Conservation (phyloP, 73 alveolate genomes). For the Tetrahymena thermophila region DNA sequence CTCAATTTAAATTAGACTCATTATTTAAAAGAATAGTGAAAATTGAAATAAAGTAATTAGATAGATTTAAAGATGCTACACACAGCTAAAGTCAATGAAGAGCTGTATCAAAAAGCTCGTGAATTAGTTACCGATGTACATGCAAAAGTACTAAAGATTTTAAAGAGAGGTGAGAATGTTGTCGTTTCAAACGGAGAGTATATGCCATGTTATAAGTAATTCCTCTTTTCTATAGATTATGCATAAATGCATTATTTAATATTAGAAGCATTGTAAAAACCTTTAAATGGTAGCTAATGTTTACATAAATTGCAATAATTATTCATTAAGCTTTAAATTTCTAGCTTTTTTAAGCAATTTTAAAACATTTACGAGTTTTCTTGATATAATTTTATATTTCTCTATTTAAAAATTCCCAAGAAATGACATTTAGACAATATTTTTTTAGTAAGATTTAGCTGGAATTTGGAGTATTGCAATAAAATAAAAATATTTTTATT, state of each 20-base stretch:
- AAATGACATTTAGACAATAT: too few relatives aligned
- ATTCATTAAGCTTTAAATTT: too few relatives aligned
- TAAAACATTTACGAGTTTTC: too few relatives aligned
- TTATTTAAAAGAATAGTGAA: background rate
- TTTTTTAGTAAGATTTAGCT: too few relatives aligned
- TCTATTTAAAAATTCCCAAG: too few relatives aligned
- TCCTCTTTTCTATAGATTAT: background rate
- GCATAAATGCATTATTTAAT: background rate
- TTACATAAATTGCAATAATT: too few relatives aligned
- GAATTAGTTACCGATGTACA: background rate
- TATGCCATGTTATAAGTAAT: background rate
- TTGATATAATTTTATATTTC: too few relatives aligned
- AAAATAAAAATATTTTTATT: too few relatives aligned
- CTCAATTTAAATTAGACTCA: background rate
- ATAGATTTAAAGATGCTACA: background rate
- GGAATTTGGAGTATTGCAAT: too few relatives aligned
- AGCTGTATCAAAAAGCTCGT: background rate
- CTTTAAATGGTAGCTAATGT: background rate
- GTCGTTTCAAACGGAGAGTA: background rate
- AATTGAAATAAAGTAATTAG: background rate
- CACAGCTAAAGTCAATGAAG: background rate
- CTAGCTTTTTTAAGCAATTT: too few relatives aligned
- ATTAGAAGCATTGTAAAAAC: background rate
- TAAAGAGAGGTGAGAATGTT: background rate
- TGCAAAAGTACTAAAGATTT: background rate